Conservation (phyloP, 164 flowering plant genomes). For the Cinnamomum chago region DNA sequence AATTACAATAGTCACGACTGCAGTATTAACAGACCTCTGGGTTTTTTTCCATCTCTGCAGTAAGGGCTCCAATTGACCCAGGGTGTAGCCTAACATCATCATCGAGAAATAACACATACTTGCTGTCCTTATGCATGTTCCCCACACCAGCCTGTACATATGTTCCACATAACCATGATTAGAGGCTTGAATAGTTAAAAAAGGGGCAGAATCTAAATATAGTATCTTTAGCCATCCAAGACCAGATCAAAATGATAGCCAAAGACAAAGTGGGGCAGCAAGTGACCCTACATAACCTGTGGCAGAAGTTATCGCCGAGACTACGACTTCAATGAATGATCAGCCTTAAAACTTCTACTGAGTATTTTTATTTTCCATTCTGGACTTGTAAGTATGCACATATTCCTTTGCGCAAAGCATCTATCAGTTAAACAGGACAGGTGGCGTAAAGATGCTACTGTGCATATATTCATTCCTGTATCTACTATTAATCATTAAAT, state of each 20-base stretch:
- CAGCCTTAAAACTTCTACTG: not conserved
- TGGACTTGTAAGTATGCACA: not conserved
- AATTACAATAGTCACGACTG: slow-evolving; percentile 1
- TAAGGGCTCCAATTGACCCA: slow-evolving; percentile 88
- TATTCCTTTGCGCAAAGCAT: not conserved
- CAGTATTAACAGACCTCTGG: slow-evolving; percentile 55
- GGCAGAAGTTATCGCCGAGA: not conserved
- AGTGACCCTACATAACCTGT: not conserved
- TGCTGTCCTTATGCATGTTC: slow-evolving; percentile 87
- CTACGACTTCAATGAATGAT: not conserved
- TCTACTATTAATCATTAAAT: not conserved
- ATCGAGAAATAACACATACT: slow-evolving; percentile 89
- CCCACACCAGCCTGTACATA: slow-evolving; percentile 76
- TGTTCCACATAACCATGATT: not conserved
- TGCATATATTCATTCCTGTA: not conserved
- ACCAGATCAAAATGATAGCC: not conserved
- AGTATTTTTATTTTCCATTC: slow-evolving; percentile 1
- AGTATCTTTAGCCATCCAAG: not conserved
- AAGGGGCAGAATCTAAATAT: not conserved
- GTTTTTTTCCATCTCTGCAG: slow-evolving; percentile 87
- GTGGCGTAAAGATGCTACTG: not conserved
- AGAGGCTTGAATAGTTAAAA: not conserved
- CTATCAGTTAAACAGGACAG: not conserved
- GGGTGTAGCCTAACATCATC: slow-evolving; percentile 98
- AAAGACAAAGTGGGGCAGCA: not conserved